A percentile compares a stretch with the other conserved stretches of the same genome.
phyloP scores from a whole-genome alignment of 768 basidiomycete genomes.

The Russula earlei region DNA sequence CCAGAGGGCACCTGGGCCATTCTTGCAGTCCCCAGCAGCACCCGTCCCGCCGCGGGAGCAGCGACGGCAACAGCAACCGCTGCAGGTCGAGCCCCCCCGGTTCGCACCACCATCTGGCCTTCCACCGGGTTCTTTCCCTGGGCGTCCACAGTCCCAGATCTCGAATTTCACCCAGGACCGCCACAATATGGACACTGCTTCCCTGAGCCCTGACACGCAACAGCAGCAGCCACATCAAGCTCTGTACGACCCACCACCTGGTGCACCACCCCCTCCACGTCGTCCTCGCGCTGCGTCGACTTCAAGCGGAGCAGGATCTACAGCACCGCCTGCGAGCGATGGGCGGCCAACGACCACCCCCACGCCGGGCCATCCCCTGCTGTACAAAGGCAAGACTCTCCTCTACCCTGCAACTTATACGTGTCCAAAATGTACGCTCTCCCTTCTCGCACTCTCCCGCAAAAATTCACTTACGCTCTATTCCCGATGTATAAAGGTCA shows the following conservation, averaged over 20 bases:
- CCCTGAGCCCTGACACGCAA: background rate
- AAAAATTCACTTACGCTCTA: background rate
- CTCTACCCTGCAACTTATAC: constrained; percentile 58
- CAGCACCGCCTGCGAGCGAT: constrained; percentile 33
- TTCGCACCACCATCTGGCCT: constrained; percentile 19
- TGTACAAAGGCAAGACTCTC: constrained; percentile 50
- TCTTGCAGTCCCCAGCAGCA: background rate
- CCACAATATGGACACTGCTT: constrained; percentile 38
- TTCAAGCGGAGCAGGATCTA: constrained; percentile 1
- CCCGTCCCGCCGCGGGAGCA: constrained; percentile 1
- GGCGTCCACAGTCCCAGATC: constrained; percentile 12
- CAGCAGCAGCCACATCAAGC: background rate
- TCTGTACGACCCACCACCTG: constrained; percentile 28
- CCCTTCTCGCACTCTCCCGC: background rate
- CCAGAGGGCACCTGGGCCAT: constrained; percentile 32
- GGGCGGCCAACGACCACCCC: constrained; percentile 56
- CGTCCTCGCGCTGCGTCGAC: constrained; percentile 12
- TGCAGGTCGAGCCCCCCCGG: constrained; percentile 2
- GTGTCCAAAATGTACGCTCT: constrained; percentile 57
- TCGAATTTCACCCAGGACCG: constrained; percentile 61
- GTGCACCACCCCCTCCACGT: constrained; percentile 23
- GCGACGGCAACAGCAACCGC: background rate
- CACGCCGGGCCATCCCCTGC: constrained; percentile 55
- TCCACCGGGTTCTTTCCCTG: background rate
- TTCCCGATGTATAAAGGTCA: constrained; percentile 35